Evolutionary conservation across 371 early-diverging fungal genomes (phyloP), one percentile per base, ranked within the genome.

Genomic region (Apophysomyces sp.): DNA sequence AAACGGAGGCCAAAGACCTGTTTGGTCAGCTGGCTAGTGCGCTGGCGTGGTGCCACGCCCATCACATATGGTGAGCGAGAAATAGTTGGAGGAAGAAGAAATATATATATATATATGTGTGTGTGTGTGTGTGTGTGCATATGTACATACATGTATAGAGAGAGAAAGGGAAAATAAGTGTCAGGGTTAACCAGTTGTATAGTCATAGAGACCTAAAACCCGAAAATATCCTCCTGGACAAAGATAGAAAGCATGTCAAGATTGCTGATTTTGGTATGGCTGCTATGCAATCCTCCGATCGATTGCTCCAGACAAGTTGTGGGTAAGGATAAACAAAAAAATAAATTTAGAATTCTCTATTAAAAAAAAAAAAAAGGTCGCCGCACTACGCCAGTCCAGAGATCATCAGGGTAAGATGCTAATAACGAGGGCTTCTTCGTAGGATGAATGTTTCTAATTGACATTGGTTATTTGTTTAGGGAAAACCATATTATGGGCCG

Each of bases 141-240:
- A n/a, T n/a, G n/a, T n/a, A n/a, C n/a, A n/a, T n/a, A n/a, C n/a
- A n/a, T n/a, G n/a, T n/a, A n/a, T n/a, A n/a, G n/a, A n/a, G n/a
- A n/a, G n/a, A n/a, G n/a, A n/a, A n/a, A n/a, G n/a, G n/a, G n/a
- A n/a, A n/a, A n/a, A n/a, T n/a, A n/a, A n/a, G n/a, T n/a, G n/a
- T n/a, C n/a, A n/a, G n/a, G n/a, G 29, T 40, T 58, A n/a, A 29
- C 11, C 15, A 21, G 31, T 53, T 37, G 16, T 52, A 18, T 63
- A 94, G 96, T 63, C 98, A 99, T 72, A 86, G 99, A 54, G 99
- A 99, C 74, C 76, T 99, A 21, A 99, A 99, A 70, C 96, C 95
- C 72, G 91, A 89, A 64, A 99, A 99, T 70, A 83, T 99, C 29
- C 80, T 99, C 54, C 73, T 98, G n/a, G 96, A 97, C 72, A 78